These are phyloP conservation scores for Aristolochia contorta DNA, from an alignment of 164 flowering plant genomes.

Conservation along the genomic window DNA sequence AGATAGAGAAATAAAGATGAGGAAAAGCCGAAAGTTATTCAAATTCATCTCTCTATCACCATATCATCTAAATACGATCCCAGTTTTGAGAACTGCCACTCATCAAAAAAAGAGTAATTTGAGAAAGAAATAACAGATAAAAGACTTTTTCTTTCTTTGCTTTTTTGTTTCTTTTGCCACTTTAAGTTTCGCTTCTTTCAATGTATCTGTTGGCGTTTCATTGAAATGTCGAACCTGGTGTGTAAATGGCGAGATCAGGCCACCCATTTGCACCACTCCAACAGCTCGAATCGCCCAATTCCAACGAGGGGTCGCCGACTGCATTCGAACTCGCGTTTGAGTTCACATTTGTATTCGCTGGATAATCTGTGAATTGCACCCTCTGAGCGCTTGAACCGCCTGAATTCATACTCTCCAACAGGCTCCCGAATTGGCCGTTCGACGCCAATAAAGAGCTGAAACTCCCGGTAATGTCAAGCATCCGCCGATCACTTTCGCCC, in stretches of 20 bases:
- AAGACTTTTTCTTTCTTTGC: not conserved
- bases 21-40: constrained; percentile 6
- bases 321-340: not conserved
- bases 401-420: constrained; percentile 29
- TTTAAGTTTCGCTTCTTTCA: not conserved
- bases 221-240: constrained; percentile 51
- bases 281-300: constrained; percentile 20
- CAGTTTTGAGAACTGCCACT: constrained; percentile 2
- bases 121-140: not conserved
- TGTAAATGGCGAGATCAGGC: constrained; percentile 74
- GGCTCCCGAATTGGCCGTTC: constrained; percentile 26
- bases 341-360: constrained; percentile 13
- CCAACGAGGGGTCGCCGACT: constrained; percentile 1
- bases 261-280: constrained; percentile 44
- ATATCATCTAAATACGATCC: not conserved
- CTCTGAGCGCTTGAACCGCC: constrained; percentile 10
- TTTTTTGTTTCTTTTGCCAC: not conserved
- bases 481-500: constrained; percentile 24
- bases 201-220: constrained; percentile 2
- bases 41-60: constrained; percentile 10
- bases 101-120: not conserved
- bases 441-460: constrained; percentile 36
- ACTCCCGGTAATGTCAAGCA: constrained; percentile 27
- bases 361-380: constrained; percentile 16
- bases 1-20: not conserved